Base-by-base conservation (phyloP, 371 early-diverging fungal species). In the Catenaria anguillulae region DNA sequence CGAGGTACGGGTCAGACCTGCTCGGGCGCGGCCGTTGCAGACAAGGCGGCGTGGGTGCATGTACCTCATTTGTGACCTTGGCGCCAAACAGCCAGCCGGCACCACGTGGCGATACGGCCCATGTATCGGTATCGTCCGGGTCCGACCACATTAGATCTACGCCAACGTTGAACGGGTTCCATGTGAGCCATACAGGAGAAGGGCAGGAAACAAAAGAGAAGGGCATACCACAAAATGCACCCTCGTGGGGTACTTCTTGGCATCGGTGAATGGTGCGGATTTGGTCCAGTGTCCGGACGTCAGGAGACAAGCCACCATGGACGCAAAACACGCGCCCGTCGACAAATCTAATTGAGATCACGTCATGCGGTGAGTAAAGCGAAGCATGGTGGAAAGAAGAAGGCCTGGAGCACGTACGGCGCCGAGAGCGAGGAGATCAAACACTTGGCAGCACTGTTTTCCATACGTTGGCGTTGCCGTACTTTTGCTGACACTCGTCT, bases 121-220 rank as follows among this genome's bases (percentile, higher is more conserved):
- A 98, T 33, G 94, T 93, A 60, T 79, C 79, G 48, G 87, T 87
- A 52, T 91, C 92, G 66, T 99, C 98, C 21, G 99, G 99, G 77
- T 99, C 99, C 24, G 95, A 93, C 99, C 99, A 99, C 36, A 99
- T 75, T 61, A 99, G 71, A 68, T 99, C n/a, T n/a, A n/a, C n/a
- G n/a, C n/a, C n/a, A n/a, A n/a, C n/a, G n/a, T n/a, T n/a, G n/a
- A n/a, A n/a, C n/a, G n/a, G n/a, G n/a, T n/a, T n/a, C n/a, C n/a
- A n/a, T n/a, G n/a, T n/a, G n/a, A n/a, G n/a, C n/a, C n/a, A n/a
- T n/a, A n/a, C n/a, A n/a, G n/a, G n/a, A n/a, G n/a, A n/a, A n/a
- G n/a, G n/a, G n/a, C n/a, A n/a, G n/a, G n/a, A n/a, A n/a, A n/a
- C n/a, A n/a, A n/a, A n/a, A n/a, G n/a, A n/a, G n/a, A n/a, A n/a